These are phyloP conservation scores for Zygosaccharomyces sapae DNA, from an alignment of 1,139 yeast species.

Conservation along the genomic window DNA sequence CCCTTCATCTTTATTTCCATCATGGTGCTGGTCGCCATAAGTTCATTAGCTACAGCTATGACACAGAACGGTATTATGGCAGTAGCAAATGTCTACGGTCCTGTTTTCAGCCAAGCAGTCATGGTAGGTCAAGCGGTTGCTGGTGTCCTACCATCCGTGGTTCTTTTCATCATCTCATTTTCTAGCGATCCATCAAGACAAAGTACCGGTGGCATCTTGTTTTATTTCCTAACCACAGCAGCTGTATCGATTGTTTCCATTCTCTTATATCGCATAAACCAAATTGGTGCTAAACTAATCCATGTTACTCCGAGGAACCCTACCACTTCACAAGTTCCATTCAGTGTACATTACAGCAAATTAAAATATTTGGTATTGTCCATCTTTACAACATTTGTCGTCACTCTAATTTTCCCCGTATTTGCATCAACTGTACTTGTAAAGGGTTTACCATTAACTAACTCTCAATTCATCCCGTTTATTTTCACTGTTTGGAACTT, in stretches of 20 bases:
- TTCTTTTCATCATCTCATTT: slow-evolving; percentile 60
- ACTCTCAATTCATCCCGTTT: slow-evolving; percentile 63
- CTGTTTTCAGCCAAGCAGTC: slow-evolving; percentile 75
- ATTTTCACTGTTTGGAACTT: slow-evolving; percentile 81
- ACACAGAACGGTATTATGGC: slow-evolving; percentile 93
- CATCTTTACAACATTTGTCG: slow-evolving; percentile 69
- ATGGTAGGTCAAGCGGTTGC: slow-evolving; percentile 95
- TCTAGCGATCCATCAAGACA: slow-evolving; percentile 37
- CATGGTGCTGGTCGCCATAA: slow-evolving; percentile 55
- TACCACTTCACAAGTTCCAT: slow-evolving; percentile 29
- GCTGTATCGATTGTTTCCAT: slow-evolving; percentile 52
- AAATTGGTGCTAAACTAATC: slow-evolving; percentile 17
- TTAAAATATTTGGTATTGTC: slow-evolving; percentile 61
- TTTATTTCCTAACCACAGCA: slow-evolving; percentile 69
- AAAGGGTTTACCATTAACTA: slow-evolving; percentile 27
- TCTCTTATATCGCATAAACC: slow-evolving; percentile 33
- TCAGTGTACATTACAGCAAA: slow-evolving; percentile 48
- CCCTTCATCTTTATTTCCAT: slow-evolving; percentile 47
- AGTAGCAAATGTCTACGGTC: slow-evolving; percentile 69
- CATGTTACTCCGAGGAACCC: slow-evolving; percentile 1
- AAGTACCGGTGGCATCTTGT: slow-evolving; percentile 48
- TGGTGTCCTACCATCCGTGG: slow-evolving; percentile 82
- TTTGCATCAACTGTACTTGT: slow-evolving; percentile 72
- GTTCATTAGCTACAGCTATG: slow-evolving; percentile 63
- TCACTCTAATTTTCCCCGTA: slow-evolving; percentile 81